A percentile compares a stretch with the other conserved stretches of the same genome.
phyloP scores from a whole-genome alignment of 192 early-diverging fungal genomes.

The Backusella luteola region DNA sequence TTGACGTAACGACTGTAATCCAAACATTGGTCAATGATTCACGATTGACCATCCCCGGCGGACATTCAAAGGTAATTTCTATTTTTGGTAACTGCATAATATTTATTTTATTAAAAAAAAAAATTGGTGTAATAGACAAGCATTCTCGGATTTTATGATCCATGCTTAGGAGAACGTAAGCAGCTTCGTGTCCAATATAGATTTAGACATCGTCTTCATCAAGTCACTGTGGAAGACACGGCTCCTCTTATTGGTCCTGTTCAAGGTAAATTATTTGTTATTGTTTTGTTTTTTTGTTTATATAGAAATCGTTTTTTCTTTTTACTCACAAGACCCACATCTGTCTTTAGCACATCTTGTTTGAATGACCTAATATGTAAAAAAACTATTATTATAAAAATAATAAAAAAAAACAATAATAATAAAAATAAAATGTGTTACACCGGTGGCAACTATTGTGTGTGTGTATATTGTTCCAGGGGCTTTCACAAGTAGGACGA shows the following conservation, averaged over 20 bases:
- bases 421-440: slow-evolving; percentile 13
- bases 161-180: slow-evolving; percentile 14
- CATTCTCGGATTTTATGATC: slow-evolving; percentile 22
- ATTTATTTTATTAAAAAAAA: neutral
- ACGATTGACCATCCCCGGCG: slow-evolving; percentile 85
- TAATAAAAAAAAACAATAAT: slow-evolving; percentile 12
- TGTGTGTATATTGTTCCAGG: slow-evolving; percentile 1
- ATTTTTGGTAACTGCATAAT: neutral
- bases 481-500: slow-evolving; percentile 6
- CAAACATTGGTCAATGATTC: slow-evolving; percentile 83
- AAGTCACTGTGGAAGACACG: slow-evolving; percentile 13
- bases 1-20: slow-evolving; percentile 87
- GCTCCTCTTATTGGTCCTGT: slow-evolving; percentile 13
- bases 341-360: slow-evolving; percentile 15
- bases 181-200: slow-evolving; percentile 17
- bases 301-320: neutral
- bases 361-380: slow-evolving; percentile 2
- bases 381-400: slow-evolving; percentile 14
- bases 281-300: neutral
- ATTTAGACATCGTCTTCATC: slow-evolving; percentile 20
- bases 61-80: slow-evolving; percentile 75
- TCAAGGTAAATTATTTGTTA: neutral
- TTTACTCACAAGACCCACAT: slow-evolving; percentile 1
- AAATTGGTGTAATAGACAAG: slow-evolving; percentile 8
- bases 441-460: slow-evolving; percentile 23